phyloP scores from a whole-genome alignment of 768 basidiomycete genomes.

The Boletus eberwhitei region DNA sequence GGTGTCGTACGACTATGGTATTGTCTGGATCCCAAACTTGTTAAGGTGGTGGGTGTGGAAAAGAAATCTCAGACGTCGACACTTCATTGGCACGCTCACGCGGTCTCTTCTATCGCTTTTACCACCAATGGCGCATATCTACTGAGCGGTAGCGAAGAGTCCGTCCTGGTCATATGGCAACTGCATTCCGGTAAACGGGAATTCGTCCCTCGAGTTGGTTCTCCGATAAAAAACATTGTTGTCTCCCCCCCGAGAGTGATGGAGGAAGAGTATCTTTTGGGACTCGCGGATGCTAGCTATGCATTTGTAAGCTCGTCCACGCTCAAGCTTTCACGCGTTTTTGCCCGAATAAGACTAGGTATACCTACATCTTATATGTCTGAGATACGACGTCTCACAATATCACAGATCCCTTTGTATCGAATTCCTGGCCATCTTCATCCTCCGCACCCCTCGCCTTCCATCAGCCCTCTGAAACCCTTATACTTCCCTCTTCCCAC shows the following conservation, averaged over 20 bases:
- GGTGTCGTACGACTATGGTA: slow-evolving; percentile 92
- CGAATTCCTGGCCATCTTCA: slow-evolving; percentile 36
- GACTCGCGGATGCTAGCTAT: slow-evolving; percentile 78
- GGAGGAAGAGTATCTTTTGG: slow-evolving; percentile 86
- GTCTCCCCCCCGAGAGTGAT: slow-evolving; percentile 45
- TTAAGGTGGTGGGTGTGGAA: slow-evolving; percentile 59
- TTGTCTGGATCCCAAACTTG: slow-evolving; percentile 65
- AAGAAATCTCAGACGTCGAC: slow-evolving; percentile 81
- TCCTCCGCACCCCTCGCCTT: slow-evolving; percentile 64
- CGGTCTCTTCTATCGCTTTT: slow-evolving; percentile 83
- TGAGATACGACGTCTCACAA: not conserved
- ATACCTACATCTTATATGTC: slow-evolving; percentile 20
- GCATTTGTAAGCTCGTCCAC: slow-evolving; percentile 69
- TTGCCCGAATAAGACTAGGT: slow-evolving; percentile 80
- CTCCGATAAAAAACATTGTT: slow-evolving; percentile 72
- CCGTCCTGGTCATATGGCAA: slow-evolving; percentile 97
- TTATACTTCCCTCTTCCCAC: slow-evolving; percentile 91
- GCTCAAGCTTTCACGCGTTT: slow-evolving; percentile 68
- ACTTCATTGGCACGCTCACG: slow-evolving; percentile 96
- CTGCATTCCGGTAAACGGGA: slow-evolving; percentile 84
- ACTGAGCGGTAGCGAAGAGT: slow-evolving; percentile 91
- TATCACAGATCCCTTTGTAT: slow-evolving; percentile 34
- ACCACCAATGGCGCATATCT: slow-evolving; percentile 90
- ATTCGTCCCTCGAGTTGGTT: slow-evolving; percentile 89
- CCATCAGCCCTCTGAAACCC: slow-evolving; percentile 67